Evolutionary conservation across 495 filamentous ascomycete species (phyloP).

Genomic region (Talaromyces liani): DNA sequence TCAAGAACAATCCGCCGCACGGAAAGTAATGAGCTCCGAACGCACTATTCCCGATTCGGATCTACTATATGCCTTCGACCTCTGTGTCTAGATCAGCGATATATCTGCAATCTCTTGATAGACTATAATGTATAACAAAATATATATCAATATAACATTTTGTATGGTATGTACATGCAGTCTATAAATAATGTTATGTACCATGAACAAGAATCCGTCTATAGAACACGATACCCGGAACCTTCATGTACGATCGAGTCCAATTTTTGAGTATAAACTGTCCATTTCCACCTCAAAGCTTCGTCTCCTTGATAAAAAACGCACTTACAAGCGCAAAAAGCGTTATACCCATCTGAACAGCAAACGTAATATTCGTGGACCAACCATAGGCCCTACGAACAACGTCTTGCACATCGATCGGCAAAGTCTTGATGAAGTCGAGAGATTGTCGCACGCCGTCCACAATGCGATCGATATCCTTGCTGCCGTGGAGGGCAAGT

Average conservation of each 20-base stretch:
- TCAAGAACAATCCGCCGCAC: not conserved
- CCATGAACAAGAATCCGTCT: not conserved
- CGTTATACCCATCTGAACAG: conserved; percentile 33
- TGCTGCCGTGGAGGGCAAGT: conserved; percentile 42
- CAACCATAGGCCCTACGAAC: conserved; percentile 65
- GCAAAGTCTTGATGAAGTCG: conserved; percentile 61
- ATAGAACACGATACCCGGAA: not conserved
- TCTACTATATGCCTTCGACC: not conserved
- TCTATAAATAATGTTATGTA: not conserved
- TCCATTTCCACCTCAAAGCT: conserved; percentile 14
- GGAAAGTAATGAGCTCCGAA: not conserved
- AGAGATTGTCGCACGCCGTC: conserved; percentile 66
- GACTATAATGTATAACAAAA: not conserved
- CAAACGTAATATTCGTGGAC: conserved; percentile 42
- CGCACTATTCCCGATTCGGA: conserved; percentile 1
- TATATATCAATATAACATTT: not conserved
- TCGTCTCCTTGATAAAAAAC: conserved; percentile 37
- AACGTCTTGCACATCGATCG: conserved; percentile 48
- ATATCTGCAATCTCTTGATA: not conserved
- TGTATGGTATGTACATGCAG: not conserved
- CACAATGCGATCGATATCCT: conserved; percentile 63
- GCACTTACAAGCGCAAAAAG: conserved; percentile 40
- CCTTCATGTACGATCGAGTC: not conserved
- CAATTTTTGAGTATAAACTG: not conserved
- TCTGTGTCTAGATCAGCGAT: not conserved